Base-by-base conservation (phyloP, 2,329 filamentous ascomycete species). In the Hypoxylon sp. region DNA sequence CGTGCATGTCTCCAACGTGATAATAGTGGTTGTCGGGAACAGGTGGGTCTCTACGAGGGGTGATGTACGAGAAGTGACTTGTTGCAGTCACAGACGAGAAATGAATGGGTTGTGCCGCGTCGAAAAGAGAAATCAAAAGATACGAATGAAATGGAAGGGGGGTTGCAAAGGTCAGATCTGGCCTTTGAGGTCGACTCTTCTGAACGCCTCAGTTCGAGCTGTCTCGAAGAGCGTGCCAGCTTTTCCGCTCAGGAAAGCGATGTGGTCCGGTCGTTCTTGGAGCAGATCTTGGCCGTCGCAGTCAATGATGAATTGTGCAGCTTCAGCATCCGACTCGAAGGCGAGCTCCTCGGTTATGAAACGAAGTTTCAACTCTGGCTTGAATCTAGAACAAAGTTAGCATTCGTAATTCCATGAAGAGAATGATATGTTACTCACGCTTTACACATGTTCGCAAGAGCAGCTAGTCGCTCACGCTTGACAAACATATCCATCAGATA, bases 401-500 rank as follows among this genome's bases (percentile, higher is more conserved):
- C 64, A 65, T 34, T 27, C n/a, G n/a, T 9, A 19, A 34, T 7
- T 7, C 13, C n/a, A 20, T n/a, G 4, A 13, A 19, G 13, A 21
- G 4, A 16, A 9, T 12, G 26, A 51, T 9, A n/a, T 12, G n/a
- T n/a, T 37, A 84, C 93, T 78, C 77, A 99, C 94, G 90, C 86
- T 90, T 83, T 95, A 83, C 91, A 96, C 63, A 99, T 94, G 71
- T 88, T 90, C 71, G 91, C 88, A 69, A 99, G 77, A 61, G 94
- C 94, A 68, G 88, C 87, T 61, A 99, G 83, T 66, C 94, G 90
- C 78, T 99, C 93, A 69, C 94, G 87, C 67, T 87, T 87, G 71
- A 97, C 89, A 78, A 99, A 97, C 90, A 96, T 97, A 77, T 99
- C 94, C 90, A 99, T 96, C 41, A 99, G 83, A 74, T 97, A 97